phyloP scores from a whole-genome alignment of 352 stramenopile genomes.

The Thraustochytrium sp. region DNA sequence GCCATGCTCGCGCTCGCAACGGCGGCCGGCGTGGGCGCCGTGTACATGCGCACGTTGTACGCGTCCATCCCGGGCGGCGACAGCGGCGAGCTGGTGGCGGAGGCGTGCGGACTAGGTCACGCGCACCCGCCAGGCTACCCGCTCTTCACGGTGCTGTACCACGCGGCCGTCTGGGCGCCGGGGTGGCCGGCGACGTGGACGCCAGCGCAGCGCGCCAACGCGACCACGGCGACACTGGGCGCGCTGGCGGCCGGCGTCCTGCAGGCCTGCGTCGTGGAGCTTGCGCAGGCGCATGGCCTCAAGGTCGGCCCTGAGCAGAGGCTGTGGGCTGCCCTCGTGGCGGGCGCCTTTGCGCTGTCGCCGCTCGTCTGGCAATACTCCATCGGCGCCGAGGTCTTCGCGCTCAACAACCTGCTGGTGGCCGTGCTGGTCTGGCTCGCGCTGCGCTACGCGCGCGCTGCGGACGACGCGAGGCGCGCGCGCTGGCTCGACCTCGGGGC shows the following conservation, averaged over 20 bases:
- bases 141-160: constrained; percentile 65
- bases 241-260: constrained; percentile 3
- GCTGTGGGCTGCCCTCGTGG: not conserved
- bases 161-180: not conserved
- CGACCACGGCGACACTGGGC: constrained; percentile 26
- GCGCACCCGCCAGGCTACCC: constrained; percentile 88
- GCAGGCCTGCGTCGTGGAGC: not conserved
- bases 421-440: constrained; percentile 66
- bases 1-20: not conserved
- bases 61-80: constrained; percentile 47
- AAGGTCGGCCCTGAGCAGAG: not conserved
- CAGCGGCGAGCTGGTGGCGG: constrained; percentile 81
- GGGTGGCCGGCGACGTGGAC: constrained; percentile 46
- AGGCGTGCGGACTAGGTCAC: constrained; percentile 83
- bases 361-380: constrained; percentile 89
- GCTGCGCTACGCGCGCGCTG: constrained; percentile 55
- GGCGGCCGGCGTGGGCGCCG: not conserved
- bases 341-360: constrained; percentile 59
- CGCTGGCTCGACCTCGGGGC: constrained; percentile 57
- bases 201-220: constrained; percentile 51
- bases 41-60: constrained; percentile 21
- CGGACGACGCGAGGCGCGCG: not conserved
- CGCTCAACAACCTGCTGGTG: constrained; percentile 88
- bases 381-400: constrained; percentile 87
- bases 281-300: not conserved